These are phyloP conservation scores for Globisporangium echinulatum DNA, from an alignment of 352 stramenopile species.

Conservation along the genomic window DNA sequence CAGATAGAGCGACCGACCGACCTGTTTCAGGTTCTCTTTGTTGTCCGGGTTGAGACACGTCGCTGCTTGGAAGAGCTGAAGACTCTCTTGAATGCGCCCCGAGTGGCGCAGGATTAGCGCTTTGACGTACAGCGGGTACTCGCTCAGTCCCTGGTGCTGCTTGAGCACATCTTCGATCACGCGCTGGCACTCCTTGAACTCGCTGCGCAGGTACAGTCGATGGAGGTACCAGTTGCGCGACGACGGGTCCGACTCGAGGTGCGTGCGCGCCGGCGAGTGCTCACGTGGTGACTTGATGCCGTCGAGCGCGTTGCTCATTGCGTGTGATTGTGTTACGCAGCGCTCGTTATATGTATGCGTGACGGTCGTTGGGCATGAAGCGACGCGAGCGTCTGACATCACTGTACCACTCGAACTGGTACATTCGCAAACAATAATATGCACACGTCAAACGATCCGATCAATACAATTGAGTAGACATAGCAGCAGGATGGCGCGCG, in stretches of 20 bases:
- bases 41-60: conserved; percentile 90
- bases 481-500: conserved; percentile 18
- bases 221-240: conserved; percentile 83
- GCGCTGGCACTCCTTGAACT: conserved; percentile 85
- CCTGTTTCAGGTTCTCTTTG: conserved; percentile 90
- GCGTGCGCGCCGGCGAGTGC: conserved; percentile 20
- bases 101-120: conserved; percentile 86
- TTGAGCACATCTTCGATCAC: conserved; percentile 88
- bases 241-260: conserved; percentile 34
- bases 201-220: conserved; percentile 73
- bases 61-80: conserved; percentile 90
- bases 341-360: no score
- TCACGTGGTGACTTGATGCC: conserved; percentile 51
- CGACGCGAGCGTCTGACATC: no score
- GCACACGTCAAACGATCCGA: no score
- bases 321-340: no score
- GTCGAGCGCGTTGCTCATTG: conserved; percentile 27
- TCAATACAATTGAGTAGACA: no score
- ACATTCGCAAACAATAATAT: no score
- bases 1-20: conserved; percentile 69
- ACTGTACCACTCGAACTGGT: no score
- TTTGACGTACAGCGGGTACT: conserved; percentile 92
- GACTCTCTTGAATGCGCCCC: conserved; percentile 84
- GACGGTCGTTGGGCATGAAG: no score
- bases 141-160: conserved; percentile 77